These are phyloP conservation scores for Pestalotiopsis sp. DNA, from an alignment of 2,329 filamentous ascomycete genomes.

Conservation along the genomic window DNA sequence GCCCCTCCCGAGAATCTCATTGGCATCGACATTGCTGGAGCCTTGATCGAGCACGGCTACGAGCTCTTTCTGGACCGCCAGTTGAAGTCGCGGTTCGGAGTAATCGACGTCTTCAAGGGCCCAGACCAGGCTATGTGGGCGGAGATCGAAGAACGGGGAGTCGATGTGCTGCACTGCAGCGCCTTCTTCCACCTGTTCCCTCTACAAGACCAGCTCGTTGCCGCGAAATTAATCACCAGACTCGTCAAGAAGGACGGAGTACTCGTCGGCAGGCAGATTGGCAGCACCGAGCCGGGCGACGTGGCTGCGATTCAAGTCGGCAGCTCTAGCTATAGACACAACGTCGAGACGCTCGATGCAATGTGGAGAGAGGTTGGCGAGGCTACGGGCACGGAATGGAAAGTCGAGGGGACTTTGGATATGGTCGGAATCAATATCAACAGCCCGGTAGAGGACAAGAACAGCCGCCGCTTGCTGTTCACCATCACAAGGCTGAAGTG, in stretches of 20 bases:
- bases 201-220: conserved; percentile 22
- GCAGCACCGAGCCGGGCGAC: conserved; percentile 20
- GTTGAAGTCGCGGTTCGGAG: neutral
- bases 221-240: conserved; percentile 18
- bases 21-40: neutral
- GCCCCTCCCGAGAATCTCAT: neutral
- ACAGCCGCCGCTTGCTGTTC: conserved; percentile 23
- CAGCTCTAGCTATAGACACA: conserved; percentile 12
- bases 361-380: conserved; percentile 1
- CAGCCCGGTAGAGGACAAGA: conserved; percentile 19
- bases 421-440: conserved; percentile 20
- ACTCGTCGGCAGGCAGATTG: conserved; percentile 23
- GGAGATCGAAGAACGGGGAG: conserved; percentile 18
- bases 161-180: conserved; percentile 29
- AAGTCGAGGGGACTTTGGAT: conserved; percentile 19
- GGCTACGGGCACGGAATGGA: conserved; percentile 22
- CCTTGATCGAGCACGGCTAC: conserved; percentile 6
- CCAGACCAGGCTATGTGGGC: conserved; percentile 12
- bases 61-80: conserved; percentile 11
- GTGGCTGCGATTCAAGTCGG: conserved; percentile 17
- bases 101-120: neutral
- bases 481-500: conserved; percentile 19
- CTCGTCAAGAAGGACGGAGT: conserved; percentile 22
- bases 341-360: neutral
- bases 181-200: conserved; percentile 29